Evolutionary conservation across 768 basidiomycete genomes (phyloP).

Genomic region (Cystofilobasidium macerans): DNA sequence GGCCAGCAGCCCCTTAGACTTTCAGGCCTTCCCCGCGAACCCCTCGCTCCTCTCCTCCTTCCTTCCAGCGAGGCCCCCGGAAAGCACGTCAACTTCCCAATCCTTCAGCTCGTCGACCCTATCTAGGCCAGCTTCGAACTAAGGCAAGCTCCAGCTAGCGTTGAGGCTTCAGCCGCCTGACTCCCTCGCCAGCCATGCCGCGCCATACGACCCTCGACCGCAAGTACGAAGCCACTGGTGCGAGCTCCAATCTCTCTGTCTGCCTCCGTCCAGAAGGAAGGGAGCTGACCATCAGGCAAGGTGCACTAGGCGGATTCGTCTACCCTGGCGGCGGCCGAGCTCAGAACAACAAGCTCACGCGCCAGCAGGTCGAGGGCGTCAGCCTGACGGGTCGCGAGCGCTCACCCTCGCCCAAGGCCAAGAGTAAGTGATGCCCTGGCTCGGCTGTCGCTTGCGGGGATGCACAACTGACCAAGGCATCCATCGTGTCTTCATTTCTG

Average conservation of each 20-base stretch:
- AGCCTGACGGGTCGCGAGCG: not conserved
- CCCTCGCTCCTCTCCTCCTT: too few relatives aligned
- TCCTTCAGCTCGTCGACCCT: too few relatives aligned
- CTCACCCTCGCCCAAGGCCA: not conserved
- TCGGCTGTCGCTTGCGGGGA: not conserved
- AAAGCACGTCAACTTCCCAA: too few relatives aligned
- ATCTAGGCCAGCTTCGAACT: too few relatives aligned
- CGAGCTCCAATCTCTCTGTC: not conserved
- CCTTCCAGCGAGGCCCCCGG: too few relatives aligned
- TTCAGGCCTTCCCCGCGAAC: too few relatives aligned
- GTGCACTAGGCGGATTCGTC: not conserved
- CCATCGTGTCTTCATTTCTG: too few relatives aligned
- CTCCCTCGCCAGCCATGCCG: not conserved
- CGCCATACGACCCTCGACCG: not conserved
- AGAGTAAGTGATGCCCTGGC: not conserved
- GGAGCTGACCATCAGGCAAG: too few relatives aligned
- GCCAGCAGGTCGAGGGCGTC: not conserved
- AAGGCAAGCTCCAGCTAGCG: not conserved
- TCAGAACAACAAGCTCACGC: not conserved
- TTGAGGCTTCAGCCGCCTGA: not conserved
- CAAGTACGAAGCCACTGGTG: constrained; percentile 3
- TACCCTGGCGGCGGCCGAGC: constrained; percentile 1
- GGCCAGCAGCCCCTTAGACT: too few relatives aligned
- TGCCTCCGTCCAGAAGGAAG: too few relatives aligned
- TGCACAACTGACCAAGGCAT: too few relatives aligned